Evolutionary conservation across 768 basidiomycete species (phyloP).

Genomic region (Amanita rimosa): DNA sequence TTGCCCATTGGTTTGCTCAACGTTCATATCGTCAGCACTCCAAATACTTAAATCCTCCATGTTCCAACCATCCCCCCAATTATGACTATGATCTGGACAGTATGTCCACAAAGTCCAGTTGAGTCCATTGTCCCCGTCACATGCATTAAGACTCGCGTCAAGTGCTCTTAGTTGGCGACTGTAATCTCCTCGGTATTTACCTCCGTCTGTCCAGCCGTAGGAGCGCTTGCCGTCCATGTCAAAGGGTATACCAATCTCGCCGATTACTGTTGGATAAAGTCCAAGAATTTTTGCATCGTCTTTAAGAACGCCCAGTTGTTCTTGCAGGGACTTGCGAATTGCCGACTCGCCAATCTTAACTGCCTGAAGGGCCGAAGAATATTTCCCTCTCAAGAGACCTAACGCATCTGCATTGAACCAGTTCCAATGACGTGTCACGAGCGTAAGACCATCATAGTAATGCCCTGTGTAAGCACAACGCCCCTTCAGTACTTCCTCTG

Average conservation of each 20-base stretch:
- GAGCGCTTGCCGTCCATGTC: conserved; percentile 85
- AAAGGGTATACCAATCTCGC: conserved; percentile 92
- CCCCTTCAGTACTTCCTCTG: conserved; percentile 47
- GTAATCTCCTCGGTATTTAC: conserved; percentile 68
- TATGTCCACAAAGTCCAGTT: conserved; percentile 89
- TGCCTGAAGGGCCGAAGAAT: conserved; percentile 54
- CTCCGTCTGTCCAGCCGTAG: conserved; percentile 68
- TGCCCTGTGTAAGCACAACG: conserved; percentile 70
- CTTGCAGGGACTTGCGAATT: conserved; percentile 72
- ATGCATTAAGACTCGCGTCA: conserved; percentile 70
- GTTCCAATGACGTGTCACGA: conserved; percentile 89
- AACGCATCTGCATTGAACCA: conserved; percentile 95
- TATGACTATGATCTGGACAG: conserved; percentile 68
- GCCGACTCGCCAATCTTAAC: conserved; percentile 75
- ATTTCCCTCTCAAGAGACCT: conserved; percentile 80
- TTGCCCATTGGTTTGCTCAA: conserved; percentile 12
- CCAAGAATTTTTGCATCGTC: conserved; percentile 53
- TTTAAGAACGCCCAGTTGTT: conserved; percentile 74
- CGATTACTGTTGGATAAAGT: conserved; percentile 80
- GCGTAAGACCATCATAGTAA: conserved; percentile 92
- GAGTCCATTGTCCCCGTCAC: conserved; percentile 65
- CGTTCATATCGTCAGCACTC: conserved; percentile 58
- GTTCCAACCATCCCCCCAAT: conserved; percentile 97
- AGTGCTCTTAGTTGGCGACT: conserved; percentile 70
- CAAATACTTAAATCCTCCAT: conserved; percentile 90